Evolutionary conservation across 371 early-diverging fungal species (phyloP), one percentile per base, ranked within the genome.

Genomic region (Apophysomyces trapeziformis): DNA sequence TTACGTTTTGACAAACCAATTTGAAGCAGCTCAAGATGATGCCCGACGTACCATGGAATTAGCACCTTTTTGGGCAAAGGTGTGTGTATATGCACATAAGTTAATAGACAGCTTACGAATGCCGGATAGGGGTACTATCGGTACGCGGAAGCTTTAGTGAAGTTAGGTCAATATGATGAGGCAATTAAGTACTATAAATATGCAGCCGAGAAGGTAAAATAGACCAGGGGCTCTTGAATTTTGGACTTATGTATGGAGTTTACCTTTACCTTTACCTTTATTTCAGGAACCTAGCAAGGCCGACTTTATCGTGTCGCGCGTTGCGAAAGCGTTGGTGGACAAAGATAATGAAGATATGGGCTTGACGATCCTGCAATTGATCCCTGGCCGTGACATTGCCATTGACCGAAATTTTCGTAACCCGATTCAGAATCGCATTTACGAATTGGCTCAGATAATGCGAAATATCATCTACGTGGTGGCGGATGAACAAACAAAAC

Each of bases 391-490:
- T 9, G 93, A 95, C 68, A 82, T 93, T 76, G 85, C 87, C 16
- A 66, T 68, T 50, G 75, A 64, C 57, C 75, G 74, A 16, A 68
- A 69, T 38, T 68, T 76, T 44, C 74, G 76, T 58, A 87, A 83
- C 60, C 94, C 93, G 14, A 88, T 96, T 43, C 90, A 93, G 61
- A 86, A 80, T 54, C 70, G 86, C 58, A 79, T 96, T 18, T 91
- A 86, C 69, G 90, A 89, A 57, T 92, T 89, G 71, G 95, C 95
- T 4, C 68, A 77, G 4, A 85, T 86, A 21, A 93, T 96, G 94
- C 87, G 85, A 46, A 96, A 96, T 73, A 91, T 88, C 63, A 85
- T 94, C 26, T 92, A 95, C 73, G 61, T 92, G 14, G 74, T 95
- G 6, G 93, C 82, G 13, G 92, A 94, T 72, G 70, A 63, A 16